Conservation (phyloP, 345 rosid species). For the Euphorbia lathyris region DNA sequence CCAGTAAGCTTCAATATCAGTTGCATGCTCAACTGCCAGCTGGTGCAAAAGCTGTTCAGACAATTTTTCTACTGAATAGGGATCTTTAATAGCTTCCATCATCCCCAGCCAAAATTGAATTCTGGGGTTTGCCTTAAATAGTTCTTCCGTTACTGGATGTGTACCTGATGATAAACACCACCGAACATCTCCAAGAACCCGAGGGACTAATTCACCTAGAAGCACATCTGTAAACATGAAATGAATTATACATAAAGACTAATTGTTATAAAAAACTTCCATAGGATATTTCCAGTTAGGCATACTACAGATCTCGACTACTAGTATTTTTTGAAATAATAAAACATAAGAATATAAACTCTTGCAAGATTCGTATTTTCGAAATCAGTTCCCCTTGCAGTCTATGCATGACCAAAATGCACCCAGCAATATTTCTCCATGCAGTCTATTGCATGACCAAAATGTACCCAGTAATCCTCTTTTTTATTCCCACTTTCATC, state of each 20-base stretch:
- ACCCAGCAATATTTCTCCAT: neutral
- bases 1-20: slow-evolving; percentile 87
- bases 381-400: neutral
- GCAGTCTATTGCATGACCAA: too few relatives aligned
- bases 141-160: slow-evolving; percentile 36
- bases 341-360: neutral
- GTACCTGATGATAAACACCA: slow-evolving; percentile 42
- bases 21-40: slow-evolving; percentile 51
- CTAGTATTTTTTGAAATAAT: neutral
- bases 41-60: slow-evolving; percentile 77
- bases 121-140: slow-evolving; percentile 41
- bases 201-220: slow-evolving; percentile 58
- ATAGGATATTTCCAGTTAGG: slow-evolving; percentile 2
- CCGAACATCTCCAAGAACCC: slow-evolving; percentile 52
- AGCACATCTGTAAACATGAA: slow-evolving; percentile 66
- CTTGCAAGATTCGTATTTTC: neutral
- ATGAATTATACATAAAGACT: neutral
- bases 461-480: neutral
- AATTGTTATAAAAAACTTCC: neutral
- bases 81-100: slow-evolving; percentile 67
- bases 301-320: neutral
- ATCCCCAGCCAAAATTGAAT: slow-evolving; percentile 60
- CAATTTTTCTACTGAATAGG: slow-evolving; percentile 74
- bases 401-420: neutral
- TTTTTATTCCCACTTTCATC: neutral